A percentile compares a stretch with the other conserved stretches of the same genome.
These are phyloP conservation scores for Russula ochroleuca DNA, from an alignment of 768 basidiomycete genomes.

Conservation along the genomic window DNA sequence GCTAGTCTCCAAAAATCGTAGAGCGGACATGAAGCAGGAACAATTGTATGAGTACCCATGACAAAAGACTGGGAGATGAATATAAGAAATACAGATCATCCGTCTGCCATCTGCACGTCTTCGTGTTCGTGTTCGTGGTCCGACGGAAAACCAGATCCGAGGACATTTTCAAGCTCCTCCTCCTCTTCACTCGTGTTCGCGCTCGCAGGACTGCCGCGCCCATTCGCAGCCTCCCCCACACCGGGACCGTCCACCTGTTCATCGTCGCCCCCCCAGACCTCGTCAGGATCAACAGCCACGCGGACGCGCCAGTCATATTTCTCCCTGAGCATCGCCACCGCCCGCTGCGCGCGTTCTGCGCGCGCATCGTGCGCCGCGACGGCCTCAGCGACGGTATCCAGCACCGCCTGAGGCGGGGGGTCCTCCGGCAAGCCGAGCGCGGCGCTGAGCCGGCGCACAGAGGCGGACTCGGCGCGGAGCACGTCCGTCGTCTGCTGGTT, in stretches of 20 bases:
- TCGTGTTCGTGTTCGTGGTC: slow-evolving; percentile 24
- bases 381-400: slow-evolving; percentile 40
- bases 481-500: slow-evolving; percentile 80
- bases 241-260: slow-evolving; percentile 53
- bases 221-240: slow-evolving; percentile 60
- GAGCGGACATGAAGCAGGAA: background rate
- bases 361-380: slow-evolving; percentile 67
- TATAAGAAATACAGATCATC: slow-evolving; percentile 7
- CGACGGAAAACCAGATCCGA: slow-evolving; percentile 25
- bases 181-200: slow-evolving; percentile 27
- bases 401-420: slow-evolving; percentile 27
- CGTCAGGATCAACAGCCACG: slow-evolving; percentile 74
- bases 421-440: slow-evolving; percentile 44
- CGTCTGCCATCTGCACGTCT: slow-evolving; percentile 23
- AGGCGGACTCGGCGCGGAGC: slow-evolving; percentile 62
- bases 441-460: slow-evolving; percentile 63
- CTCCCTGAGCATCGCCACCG: slow-evolving; percentile 71
- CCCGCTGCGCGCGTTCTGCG: slow-evolving; percentile 72
- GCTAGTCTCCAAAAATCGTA: background rate
- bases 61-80: background rate
- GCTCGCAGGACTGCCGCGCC: slow-evolving; percentile 46
- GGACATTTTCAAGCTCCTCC: slow-evolving; percentile 27
- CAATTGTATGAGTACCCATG: background rate
- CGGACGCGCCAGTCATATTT: slow-evolving; percentile 80
- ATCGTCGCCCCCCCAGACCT: slow-evolving; percentile 55